Percentiles rank a stretch among this genome's conserved stretches.
Evolutionary conservation across 805 yeast species (phyloP).

Genomic region (Schwanniomyces occidentalis): DNA sequence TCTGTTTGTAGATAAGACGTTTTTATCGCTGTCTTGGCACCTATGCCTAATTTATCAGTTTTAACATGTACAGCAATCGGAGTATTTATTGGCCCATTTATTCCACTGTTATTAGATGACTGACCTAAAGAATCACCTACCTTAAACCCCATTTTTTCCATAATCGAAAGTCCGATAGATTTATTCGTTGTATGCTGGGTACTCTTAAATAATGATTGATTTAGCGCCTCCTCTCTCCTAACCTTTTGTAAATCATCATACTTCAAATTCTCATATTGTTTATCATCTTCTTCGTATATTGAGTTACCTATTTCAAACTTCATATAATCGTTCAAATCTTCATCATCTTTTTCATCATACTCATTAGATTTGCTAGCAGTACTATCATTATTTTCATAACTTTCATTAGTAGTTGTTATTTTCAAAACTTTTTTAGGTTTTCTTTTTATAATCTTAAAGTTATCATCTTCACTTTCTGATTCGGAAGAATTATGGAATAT

Average conservation of each 20-base stretch:
- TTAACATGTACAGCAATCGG: constrained; percentile 29
- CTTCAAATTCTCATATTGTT: neutral
- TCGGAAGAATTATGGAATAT: constrained; percentile 4
- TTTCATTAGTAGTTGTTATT: neutral
- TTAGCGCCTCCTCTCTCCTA: constrained; percentile 4
- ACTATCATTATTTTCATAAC: neutral
- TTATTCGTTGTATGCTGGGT: constrained; percentile 9
- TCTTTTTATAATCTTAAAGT: neutral
- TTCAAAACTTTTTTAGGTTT: constrained; percentile 1
- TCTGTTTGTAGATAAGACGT: neutral
- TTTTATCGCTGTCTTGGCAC: constrained; percentile 9
- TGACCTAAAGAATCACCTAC: constrained; percentile 48
- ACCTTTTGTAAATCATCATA: constrained; percentile 1
- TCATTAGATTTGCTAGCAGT: too few species aligned
- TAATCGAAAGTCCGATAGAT: constrained; percentile 50
- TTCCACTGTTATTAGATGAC: constrained; percentile 9
- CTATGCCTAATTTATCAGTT: constrained; percentile 20
- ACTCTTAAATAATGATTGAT: constrained; percentile 9
- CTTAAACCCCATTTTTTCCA: constrained; percentile 61
- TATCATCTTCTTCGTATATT: neutral
- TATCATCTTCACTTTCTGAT: constrained; percentile 2
- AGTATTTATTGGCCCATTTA: too few species aligned
- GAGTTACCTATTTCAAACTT: constrained; percentile 4
- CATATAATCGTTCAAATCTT: constrained; percentile 12
- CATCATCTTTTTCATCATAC: constrained; percentile 1